These are phyloP conservation scores for Candida cerambycidarum DNA, from an alignment of 805 yeast genomes.

Conservation along the genomic window DNA sequence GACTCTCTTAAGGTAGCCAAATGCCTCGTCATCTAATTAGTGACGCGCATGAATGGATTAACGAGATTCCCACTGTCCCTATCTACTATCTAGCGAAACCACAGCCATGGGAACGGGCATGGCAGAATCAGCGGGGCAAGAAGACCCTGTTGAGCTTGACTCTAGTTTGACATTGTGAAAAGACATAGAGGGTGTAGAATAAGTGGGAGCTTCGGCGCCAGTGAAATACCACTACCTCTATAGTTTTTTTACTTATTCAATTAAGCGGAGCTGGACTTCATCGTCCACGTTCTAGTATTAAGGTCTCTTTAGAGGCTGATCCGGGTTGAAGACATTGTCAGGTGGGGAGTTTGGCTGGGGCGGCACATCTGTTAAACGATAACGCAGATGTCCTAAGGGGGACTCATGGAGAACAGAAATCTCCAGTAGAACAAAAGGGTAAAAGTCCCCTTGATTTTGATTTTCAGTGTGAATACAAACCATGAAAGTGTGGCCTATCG, in stretches of 20 bases:
- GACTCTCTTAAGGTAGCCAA: conserved; percentile 41
- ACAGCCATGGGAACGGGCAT: conserved; percentile 25
- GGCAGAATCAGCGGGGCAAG: conserved; percentile 34
- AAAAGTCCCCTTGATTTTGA: conserved; percentile 47
- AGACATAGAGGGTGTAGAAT: conserved; percentile 39
- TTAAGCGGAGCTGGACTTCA: conserved; percentile 36
- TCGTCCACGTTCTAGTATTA: conserved; percentile 26
- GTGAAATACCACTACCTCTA: conserved; percentile 44
- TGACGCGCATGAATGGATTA: conserved; percentile 23
- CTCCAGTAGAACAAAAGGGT: conserved; percentile 49
- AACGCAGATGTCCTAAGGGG: conserved; percentile 48
- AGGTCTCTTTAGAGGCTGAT: conserved; percentile 29
- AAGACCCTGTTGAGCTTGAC: conserved; percentile 42
- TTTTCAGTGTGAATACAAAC: conserved; percentile 39
- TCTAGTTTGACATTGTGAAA: conserved; percentile 45
- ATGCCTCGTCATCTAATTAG: conserved; percentile 34
- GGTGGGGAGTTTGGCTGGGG: conserved; percentile 49
- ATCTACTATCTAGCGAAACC: conserved; percentile 28
- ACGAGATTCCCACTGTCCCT: conserved; percentile 30
- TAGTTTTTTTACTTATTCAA: conserved; percentile 37
- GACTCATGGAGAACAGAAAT: conserved; percentile 49
- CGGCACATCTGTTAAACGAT: conserved; percentile 49
- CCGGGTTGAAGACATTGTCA: conserved; percentile 41
- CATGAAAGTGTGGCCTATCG: conserved; percentile 52
- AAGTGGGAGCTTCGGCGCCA: conserved; percentile 48